Evolutionary conservation across 805 yeast genomes (phyloP).

Genomic region (Ogataea corticis): DNA sequence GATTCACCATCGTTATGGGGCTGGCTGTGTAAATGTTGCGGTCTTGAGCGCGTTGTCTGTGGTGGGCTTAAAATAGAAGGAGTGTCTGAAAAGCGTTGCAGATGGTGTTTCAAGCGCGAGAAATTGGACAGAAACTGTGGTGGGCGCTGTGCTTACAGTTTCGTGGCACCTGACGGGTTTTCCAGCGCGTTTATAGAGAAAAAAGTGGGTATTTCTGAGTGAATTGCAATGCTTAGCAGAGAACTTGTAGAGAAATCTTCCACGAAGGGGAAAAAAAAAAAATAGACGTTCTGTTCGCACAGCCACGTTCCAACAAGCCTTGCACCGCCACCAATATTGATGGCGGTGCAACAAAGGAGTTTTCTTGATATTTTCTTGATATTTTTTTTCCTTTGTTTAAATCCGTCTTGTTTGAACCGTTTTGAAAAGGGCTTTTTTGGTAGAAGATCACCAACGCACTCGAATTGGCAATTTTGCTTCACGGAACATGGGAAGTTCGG

Average conservation of each 20-base stretch:
- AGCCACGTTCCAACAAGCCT: constrained; percentile 11
- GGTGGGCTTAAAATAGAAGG: neutral
- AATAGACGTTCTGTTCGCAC: neutral
- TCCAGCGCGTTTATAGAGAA: neutral
- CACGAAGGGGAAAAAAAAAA: neutral
- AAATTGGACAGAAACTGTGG: too few relatives aligned
- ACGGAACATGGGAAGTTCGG: neutral
- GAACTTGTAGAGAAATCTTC: too few relatives aligned
- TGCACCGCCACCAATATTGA: neutral
- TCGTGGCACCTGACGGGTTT: neutral
- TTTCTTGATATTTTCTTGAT: too few relatives aligned
- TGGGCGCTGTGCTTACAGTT: too few relatives aligned
- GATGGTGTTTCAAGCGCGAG: too few relatives aligned
- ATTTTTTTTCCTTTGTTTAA: too few relatives aligned
- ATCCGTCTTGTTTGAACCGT: too few relatives aligned
- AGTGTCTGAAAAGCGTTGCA: neutral
- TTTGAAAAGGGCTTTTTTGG: too few relatives aligned
- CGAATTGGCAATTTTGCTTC: neutral
- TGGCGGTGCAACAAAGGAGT: neutral
- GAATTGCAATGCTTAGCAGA: neutral
- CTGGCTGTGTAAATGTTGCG: neutral
- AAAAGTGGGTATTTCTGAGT: neutral
- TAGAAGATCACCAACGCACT: neutral
- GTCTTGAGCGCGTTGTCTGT: neutral
- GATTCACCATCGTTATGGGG: neutral